Conservation (phyloP, 2,329 filamentous ascomycete species). For the Nemania sp. region DNA sequence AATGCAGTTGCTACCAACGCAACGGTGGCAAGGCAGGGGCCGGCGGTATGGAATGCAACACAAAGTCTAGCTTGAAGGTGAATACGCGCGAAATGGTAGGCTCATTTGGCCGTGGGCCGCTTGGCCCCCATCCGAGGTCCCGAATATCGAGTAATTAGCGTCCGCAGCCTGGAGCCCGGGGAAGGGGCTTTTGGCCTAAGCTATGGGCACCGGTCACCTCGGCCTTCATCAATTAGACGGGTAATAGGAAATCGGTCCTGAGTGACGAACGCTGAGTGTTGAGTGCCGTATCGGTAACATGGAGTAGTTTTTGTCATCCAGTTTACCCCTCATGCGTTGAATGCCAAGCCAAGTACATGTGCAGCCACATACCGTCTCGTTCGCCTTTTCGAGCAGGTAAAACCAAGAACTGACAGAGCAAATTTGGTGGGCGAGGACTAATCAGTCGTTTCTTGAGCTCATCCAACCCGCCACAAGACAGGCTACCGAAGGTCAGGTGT, state of each 20-base stretch:
- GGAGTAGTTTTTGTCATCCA: background rate
- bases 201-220: too few relatives aligned
- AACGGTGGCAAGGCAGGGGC: slow-evolving; percentile 12
- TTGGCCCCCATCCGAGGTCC: background rate
- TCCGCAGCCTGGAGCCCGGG: slow-evolving; percentile 8
- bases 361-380: slow-evolving; percentile 1
- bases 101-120: slow-evolving; percentile 17
- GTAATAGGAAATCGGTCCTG: background rate
- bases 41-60: slow-evolving; percentile 17
- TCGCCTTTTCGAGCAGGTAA: slow-evolving; percentile 16
- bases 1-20: slow-evolving; percentile 14
- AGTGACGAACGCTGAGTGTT: background rate
- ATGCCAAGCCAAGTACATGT: slow-evolving; percentile 20
- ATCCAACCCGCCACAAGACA: slow-evolving; percentile 21
- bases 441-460: slow-evolving; percentile 21
- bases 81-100: slow-evolving; percentile 17
- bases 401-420: background rate
- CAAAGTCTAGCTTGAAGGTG: slow-evolving; percentile 5
- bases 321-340: slow-evolving; percentile 3
- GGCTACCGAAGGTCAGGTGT: background rate
- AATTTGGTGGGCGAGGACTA: slow-evolving; percentile 3
- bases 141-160: background rate
- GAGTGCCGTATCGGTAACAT: slow-evolving; percentile 7
- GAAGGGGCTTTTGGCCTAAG: background rate
- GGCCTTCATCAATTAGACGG: background rate